Conservation (phyloP, 352 stramenopile genomes). For the Pythium dissimile region DNA sequence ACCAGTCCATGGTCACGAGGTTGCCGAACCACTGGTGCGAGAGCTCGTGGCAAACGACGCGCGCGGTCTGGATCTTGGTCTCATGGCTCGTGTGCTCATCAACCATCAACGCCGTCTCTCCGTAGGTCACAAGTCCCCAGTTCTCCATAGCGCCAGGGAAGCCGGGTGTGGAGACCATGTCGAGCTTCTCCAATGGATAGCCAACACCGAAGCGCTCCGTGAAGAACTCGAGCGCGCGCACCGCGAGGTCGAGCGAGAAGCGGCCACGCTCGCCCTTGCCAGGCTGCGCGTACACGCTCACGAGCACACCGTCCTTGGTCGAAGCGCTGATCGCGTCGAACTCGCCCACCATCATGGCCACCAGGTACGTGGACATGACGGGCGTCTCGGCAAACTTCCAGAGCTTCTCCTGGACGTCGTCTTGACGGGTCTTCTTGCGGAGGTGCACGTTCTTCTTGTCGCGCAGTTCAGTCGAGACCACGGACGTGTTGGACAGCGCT, state of each 20-base stretch:
- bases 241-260: slow-evolving; percentile 86
- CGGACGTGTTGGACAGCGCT: slow-evolving; percentile 21
- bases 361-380: slow-evolving; percentile 97
- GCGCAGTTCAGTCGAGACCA: too few species aligned
- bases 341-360: slow-evolving; percentile 94
- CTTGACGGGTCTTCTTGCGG: slow-evolving; percentile 34
- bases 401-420: slow-evolving; percentile 45
- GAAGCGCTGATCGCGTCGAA: slow-evolving; percentile 93
- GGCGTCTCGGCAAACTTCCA: slow-evolving; percentile 90
- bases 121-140: slow-evolving; percentile 95
- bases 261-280: slow-evolving; percentile 87
- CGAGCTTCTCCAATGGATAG: slow-evolving; percentile 97
- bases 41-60: slow-evolving; percentile 96
- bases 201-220: slow-evolving; percentile 56
- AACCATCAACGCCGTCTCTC: slow-evolving; percentile 88
- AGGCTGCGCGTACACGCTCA: slow-evolving; percentile 94
- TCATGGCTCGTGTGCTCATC: slow-evolving; percentile 60
- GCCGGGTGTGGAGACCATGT: slow-evolving; percentile 96
- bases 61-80: slow-evolving; percentile 72
- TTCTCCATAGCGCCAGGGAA: slow-evolving; percentile 95
- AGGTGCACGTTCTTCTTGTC: slow-evolving; percentile 54
- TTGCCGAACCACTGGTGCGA: slow-evolving; percentile 97
- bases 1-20: slow-evolving; percentile 98
- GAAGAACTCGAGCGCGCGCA: slow-evolving; percentile 66
- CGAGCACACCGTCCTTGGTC: slow-evolving; percentile 85